Percentiles rank a stretch among this genome's conserved stretches.
phyloP scores from a whole-genome alignment of 2,329 filamentous ascomycete species.

The Fusarium algeriense region DNA sequence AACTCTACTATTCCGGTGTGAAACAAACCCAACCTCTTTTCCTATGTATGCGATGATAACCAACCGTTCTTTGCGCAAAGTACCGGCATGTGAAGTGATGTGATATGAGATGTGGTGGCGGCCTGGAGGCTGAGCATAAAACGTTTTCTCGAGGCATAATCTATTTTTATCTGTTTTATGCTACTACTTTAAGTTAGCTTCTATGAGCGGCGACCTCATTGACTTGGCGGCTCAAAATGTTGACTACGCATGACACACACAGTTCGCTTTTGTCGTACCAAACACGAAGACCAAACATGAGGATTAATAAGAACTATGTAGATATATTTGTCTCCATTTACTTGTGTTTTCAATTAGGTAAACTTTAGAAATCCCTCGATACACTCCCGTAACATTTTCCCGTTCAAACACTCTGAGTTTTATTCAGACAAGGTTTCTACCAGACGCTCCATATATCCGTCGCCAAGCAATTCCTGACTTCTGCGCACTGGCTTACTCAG shows the following conservation, averaged over 20 bases:
- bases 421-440: too few relatives aligned
- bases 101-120: constrained; percentile 7
- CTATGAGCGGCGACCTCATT: neutral
- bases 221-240: constrained; percentile 32
- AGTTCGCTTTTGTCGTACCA: neutral
- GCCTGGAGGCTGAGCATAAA: constrained; percentile 37
- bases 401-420: too few relatives aligned
- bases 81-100: neutral
- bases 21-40: constrained; percentile 24
- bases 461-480: neutral
- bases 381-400: constrained; percentile 1
- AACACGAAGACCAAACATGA: constrained; percentile 2
- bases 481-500: constrained; percentile 52
- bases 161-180: constrained; percentile 41
- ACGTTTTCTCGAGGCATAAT: constrained; percentile 2
- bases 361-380: neutral
- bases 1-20: too few relatives aligned
- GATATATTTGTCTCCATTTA: neutral
- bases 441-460: neutral
- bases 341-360: neutral
- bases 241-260: neutral
- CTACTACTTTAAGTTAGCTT: neutral
- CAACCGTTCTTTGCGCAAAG: neutral
- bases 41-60: neutral
- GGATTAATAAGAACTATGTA: neutral